These are phyloP conservation scores for Pseudonectria buxi DNA, from an alignment of 2,329 filamentous ascomycete species.

Conservation along the genomic window DNA sequence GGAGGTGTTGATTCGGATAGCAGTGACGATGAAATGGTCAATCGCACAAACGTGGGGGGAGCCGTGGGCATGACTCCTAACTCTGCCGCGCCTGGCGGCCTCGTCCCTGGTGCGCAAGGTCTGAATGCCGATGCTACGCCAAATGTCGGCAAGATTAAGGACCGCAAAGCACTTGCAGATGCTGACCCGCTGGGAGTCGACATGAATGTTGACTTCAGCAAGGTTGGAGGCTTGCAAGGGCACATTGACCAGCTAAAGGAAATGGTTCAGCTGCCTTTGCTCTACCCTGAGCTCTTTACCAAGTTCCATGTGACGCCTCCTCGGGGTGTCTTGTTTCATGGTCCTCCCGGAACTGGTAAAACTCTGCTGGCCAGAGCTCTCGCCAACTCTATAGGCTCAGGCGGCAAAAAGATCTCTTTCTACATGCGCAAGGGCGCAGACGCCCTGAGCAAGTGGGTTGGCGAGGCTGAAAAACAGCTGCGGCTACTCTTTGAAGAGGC, in stretches of 20 bases:
- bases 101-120: constrained; percentile 36
- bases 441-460: constrained; percentile 97
- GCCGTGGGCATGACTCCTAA: constrained; percentile 57
- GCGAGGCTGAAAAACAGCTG: constrained; percentile 92
- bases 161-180: constrained; percentile 85
- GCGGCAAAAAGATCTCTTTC: constrained; percentile 92
- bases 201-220: constrained; percentile 85
- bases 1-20: constrained; percentile 89
- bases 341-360: constrained; percentile 94
- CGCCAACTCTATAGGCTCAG: constrained; percentile 81
- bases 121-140: constrained; percentile 49
- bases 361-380: constrained; percentile 91
- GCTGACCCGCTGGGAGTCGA: constrained; percentile 93
- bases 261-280: constrained; percentile 90
- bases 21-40: constrained; percentile 83
- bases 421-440: constrained; percentile 99
- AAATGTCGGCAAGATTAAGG: constrained; percentile 89
- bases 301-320: constrained; percentile 91
- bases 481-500: constrained; percentile 93
- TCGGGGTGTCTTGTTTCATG: constrained; percentile 91
- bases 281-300: constrained; percentile 91
- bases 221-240: constrained; percentile 84
- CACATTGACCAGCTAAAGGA: constrained; percentile 98
- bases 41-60: constrained; percentile 50
- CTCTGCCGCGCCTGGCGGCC: constrained; percentile 38